Evolutionary conservation across 2,329 filamentous ascomycete species (phyloP).

Genomic region (Verticillium nubilum): DNA sequence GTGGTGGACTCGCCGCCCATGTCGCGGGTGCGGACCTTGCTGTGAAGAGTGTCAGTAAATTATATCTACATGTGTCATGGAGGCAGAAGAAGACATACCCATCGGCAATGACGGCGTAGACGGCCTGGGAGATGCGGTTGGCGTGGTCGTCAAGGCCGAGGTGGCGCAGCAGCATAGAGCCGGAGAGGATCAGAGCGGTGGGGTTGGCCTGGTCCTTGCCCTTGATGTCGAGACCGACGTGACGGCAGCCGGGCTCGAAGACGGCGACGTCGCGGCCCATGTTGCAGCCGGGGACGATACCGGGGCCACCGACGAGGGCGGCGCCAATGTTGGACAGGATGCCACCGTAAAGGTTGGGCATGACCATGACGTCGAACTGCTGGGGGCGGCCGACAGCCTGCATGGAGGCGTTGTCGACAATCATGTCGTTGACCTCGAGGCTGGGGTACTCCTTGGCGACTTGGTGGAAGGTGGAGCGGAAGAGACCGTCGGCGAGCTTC

Average conservation of each 20-base stretch:
- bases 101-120: slow-evolving; percentile 75
- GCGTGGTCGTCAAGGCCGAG: slow-evolving; percentile 96
- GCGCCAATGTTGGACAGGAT: slow-evolving; percentile 99
- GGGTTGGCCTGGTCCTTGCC: slow-evolving; percentile 99
- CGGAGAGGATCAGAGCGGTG: slow-evolving; percentile 88
- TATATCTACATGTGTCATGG: neutral
- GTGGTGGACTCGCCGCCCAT: slow-evolving; percentile 92
- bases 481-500: slow-evolving; percentile 98
- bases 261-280: slow-evolving; percentile 98
- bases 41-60: slow-evolving; percentile 45
- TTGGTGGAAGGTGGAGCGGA: slow-evolving; percentile 94
- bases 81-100: slow-evolving; percentile 55
- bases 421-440: slow-evolving; percentile 97
- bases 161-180: slow-evolving; percentile 95
- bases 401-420: slow-evolving; percentile 99
- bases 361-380: slow-evolving; percentile 99
- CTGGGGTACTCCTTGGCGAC: slow-evolving; percentile 93
- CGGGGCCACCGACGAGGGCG: slow-evolving; percentile 91
- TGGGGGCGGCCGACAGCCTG: slow-evolving; percentile 94
- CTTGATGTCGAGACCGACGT: slow-evolving; percentile 99
- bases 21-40: slow-evolving; percentile 83
- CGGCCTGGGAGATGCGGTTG: slow-evolving; percentile 91
- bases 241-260: slow-evolving; percentile 97
- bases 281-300: slow-evolving; percentile 97
- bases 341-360: slow-evolving; percentile 98